These are phyloP conservation scores for Protea cynaroides DNA, from an alignment of 164 flowering plant species.

Conservation along the genomic window DNA sequence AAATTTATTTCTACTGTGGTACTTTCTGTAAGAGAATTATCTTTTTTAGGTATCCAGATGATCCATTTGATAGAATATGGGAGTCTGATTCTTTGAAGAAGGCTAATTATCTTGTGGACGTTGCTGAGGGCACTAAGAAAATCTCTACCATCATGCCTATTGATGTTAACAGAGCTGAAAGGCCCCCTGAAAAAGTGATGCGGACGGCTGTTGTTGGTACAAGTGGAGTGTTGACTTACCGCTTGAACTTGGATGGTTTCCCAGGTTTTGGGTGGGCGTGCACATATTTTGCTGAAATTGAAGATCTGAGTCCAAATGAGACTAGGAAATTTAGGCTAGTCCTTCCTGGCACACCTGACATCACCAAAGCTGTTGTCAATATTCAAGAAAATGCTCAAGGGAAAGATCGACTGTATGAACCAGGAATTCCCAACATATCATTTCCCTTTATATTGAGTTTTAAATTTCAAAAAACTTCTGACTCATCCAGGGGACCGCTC, in stretches of 20 bases:
- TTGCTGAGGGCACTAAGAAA: slow-evolving; percentile 79
- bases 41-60: slow-evolving; percentile 88
- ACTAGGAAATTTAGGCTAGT: slow-evolving; percentile 71
- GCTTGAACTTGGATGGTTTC: slow-evolving; percentile 89
- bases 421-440: slow-evolving; percentile 70
- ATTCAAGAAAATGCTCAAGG: slow-evolving; percentile 95
- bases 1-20: neutral
- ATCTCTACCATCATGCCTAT: slow-evolving; percentile 67
- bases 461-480: slow-evolving; percentile 59
- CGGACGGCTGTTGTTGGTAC: slow-evolving; percentile 97
- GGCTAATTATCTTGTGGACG: slow-evolving; percentile 95
- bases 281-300: slow-evolving; percentile 89
- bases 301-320: slow-evolving; percentile 65
- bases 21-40: neutral
- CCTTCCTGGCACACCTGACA: slow-evolving; percentile 62
- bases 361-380: slow-evolving; percentile 71
- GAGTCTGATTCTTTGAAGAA: slow-evolving; percentile 72
- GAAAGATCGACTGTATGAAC: slow-evolving; percentile 78
- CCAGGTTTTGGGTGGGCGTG: slow-evolving; percentile 95
- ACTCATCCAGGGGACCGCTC: slow-evolving; percentile 82
- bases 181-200: slow-evolving; percentile 93
- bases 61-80: slow-evolving; percentile 98
- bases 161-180: slow-evolving; percentile 44
- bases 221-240: slow-evolving; percentile 75
- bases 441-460: slow-evolving; percentile 85